phyloP scores from a whole-genome alignment of 257 asterid genomes.

The Solanum arcanum region DNA sequence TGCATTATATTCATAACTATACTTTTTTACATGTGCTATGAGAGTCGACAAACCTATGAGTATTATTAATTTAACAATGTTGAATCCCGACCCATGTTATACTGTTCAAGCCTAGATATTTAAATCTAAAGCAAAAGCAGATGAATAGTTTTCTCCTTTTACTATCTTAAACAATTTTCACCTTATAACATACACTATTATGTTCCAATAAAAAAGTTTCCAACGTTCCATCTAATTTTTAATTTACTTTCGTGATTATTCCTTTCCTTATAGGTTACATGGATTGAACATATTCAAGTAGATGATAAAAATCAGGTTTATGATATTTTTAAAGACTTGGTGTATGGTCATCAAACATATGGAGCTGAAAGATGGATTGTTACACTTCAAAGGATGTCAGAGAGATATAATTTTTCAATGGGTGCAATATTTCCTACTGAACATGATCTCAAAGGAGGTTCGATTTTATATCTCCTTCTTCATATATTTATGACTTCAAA shows the following conservation, averaged over 20 bases:
- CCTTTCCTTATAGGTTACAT: neutral
- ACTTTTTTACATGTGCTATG: too few species aligned
- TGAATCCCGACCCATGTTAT: neutral
- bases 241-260: neutral
- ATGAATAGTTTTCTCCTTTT: neutral
- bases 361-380: constrained; percentile 65
- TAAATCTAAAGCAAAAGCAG: neutral
- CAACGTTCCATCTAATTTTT: neutral
- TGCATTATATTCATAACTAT: too few species aligned
- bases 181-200: neutral
- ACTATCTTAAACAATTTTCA: neutral
- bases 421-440: constrained; percentile 11
- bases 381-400: constrained; percentile 52
- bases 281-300: neutral
- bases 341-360: constrained; percentile 39
- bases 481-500: neutral
- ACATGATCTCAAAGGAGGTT: constrained; percentile 48
- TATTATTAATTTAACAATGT: neutral
- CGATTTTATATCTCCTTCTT: neutral
- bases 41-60: neutral
- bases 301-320: neutral
- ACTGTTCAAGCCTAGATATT: neutral
- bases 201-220: neutral
- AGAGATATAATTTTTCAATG: constrained; percentile 39
- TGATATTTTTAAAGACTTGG: neutral